Conservation (phyloP, 1,284 basidiomycete genomes). For the Ustilago loliicola region DNA sequence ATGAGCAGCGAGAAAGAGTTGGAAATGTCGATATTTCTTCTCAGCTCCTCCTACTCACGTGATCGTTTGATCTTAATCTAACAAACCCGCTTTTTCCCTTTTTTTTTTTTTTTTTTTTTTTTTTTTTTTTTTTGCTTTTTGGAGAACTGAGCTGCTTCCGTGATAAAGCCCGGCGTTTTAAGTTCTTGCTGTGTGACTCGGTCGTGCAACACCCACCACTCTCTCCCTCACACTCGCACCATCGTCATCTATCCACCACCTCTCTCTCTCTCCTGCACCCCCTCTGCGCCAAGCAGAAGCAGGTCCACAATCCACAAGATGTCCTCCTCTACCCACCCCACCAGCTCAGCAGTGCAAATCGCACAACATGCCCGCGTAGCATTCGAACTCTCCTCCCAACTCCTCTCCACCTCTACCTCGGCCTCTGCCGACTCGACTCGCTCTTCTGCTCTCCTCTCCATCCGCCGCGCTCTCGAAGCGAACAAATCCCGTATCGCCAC, state of each 20-base stretch:
- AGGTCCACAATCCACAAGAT: neutral
- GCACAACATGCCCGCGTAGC: conserved; percentile 50
- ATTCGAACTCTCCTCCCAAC: conserved; percentile 41
- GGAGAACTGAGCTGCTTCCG: too few species aligned
- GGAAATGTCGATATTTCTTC: conserved; percentile 5
- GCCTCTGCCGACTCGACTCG: conserved; percentile 48
- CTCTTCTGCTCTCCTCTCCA: conserved; percentile 48
- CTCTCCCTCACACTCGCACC: neutral
- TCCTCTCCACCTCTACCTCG: conserved; percentile 32
- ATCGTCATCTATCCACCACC: neutral
- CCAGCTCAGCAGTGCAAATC: conserved; percentile 29
- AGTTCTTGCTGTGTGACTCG: neutral
- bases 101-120: too few species aligned
- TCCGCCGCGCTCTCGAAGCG: conserved; percentile 54
- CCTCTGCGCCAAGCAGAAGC: too few species aligned
- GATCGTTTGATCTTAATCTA: conserved; percentile 16
- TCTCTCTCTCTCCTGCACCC: neutral
- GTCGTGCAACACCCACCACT: neutral
- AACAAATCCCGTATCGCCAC: conserved; percentile 44
- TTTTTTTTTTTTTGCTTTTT: too few species aligned
- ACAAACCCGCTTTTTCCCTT: too few species aligned
- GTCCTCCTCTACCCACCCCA: neutral
- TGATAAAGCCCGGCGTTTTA: neutral
- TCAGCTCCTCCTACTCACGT: conserved; percentile 15
- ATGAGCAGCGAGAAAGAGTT: neutral